Evolutionary conservation across 257 asterid genomes (phyloP).

Genomic region (Cynanchum wilfordii): DNA sequence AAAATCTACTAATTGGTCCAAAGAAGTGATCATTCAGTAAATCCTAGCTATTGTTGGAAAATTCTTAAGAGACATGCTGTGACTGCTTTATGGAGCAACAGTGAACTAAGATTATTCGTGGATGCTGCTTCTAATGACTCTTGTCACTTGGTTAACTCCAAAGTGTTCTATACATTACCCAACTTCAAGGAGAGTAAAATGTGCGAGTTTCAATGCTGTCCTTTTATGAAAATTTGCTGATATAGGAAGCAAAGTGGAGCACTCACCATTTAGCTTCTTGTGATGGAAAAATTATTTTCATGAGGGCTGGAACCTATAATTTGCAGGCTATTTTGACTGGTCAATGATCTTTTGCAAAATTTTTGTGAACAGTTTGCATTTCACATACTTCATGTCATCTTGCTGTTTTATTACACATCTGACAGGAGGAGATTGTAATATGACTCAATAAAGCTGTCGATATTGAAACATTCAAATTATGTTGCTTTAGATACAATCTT

Average conservation of each 20-base stretch:
- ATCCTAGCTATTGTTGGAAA: background rate
- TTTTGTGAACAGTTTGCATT: background rate
- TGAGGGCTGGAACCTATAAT: background rate
- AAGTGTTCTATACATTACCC: background rate
- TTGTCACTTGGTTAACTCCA: background rate
- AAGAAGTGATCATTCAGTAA: background rate
- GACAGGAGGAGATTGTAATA: background rate
- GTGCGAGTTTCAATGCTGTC: background rate
- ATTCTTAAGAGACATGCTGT: background rate
- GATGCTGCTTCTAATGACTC: background rate
- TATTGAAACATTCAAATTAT: background rate
- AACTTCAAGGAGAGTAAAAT: background rate
- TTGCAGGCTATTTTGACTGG: background rate
- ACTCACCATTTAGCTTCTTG: background rate
- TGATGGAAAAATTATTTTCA: background rate
- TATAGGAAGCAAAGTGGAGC: background rate
- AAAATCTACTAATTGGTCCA: background rate
- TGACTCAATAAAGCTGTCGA: background rate
- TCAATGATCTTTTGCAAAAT: background rate
- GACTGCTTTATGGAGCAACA: slow-evolving; percentile 1
- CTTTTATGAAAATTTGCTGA: background rate
- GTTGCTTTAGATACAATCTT: background rate
- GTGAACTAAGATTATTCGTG: background rate
- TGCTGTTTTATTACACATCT: background rate
- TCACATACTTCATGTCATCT: background rate